A percentile compares a stretch with the other conserved stretches of the same genome.
Conservation (phyloP, 2,329 filamentous ascomycete species). For the Fusarium cyanostomum region DNA sequence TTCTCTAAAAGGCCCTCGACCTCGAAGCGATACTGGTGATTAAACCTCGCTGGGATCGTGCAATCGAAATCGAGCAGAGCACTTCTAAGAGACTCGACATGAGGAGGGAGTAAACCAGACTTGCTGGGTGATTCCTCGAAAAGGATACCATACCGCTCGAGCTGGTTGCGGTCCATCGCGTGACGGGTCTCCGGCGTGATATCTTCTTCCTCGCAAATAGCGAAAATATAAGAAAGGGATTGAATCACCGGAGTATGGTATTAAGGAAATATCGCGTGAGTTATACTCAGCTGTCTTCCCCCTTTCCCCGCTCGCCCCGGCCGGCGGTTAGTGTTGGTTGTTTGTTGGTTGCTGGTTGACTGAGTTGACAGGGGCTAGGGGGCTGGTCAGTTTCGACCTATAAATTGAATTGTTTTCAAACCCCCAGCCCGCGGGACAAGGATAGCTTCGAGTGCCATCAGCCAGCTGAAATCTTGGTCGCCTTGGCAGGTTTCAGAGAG, state of each 20-base stretch:
- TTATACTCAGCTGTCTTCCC: neutral
- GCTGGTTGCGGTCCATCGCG: neutral
- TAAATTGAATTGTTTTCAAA: neutral
- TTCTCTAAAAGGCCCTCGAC: too few species aligned
- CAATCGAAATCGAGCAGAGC: constrained; percentile 27
- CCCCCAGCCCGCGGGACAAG: neutral
- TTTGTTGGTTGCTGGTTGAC: too few species aligned
- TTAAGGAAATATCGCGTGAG: too few species aligned
- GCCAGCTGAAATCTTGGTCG: constrained; percentile 1
- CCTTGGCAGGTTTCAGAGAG: neutral
- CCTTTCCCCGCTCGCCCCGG: neutral
- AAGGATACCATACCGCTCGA: constrained; percentile 24
- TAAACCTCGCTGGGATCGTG: constrained; percentile 19
- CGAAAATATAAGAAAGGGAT: too few species aligned
- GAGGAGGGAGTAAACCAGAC: constrained; percentile 4
- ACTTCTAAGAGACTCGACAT: constrained; percentile 17
- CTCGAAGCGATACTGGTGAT: neutral
- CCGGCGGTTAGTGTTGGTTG: neutral
- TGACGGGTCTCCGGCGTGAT: neutral
- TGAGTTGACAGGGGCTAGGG: neutral
- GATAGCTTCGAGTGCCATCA: neutral
- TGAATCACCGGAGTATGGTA: too few species aligned
- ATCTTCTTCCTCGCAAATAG: neutral
- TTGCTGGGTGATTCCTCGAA: constrained; percentile 3
- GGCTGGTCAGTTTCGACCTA: neutral